Percentiles rank a stretch among this genome's conserved stretches.
These are phyloP conservation scores for Davidsoniella virescens DNA, from an alignment of 2,329 filamentous ascomycete species.

Conservation along the genomic window DNA sequence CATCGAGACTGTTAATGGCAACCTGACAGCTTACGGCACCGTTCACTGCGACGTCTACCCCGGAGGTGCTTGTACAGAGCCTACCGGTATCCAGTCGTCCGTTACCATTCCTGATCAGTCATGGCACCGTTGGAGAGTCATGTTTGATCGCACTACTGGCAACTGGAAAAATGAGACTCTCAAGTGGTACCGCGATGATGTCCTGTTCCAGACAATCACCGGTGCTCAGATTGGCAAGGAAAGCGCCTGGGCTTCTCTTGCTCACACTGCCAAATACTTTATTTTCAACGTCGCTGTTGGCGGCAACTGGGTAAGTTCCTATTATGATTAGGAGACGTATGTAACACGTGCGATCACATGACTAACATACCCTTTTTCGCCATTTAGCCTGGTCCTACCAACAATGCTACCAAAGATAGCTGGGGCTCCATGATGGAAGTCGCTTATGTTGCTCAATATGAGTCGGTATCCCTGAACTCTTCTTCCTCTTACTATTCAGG, in stretches of 20 bases:
- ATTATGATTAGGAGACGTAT: neutral
- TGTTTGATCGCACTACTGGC: conserved; percentile 30
- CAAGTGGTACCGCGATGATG: conserved; percentile 32
- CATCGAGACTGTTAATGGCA: conserved; percentile 38
- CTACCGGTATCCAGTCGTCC: conserved; percentile 24
- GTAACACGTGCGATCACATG: neutral
- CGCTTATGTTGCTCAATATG: conserved; percentile 16
- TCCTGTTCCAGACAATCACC: conserved; percentile 26
- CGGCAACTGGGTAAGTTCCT: conserved; percentile 31
- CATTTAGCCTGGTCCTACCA: conserved; percentile 31
- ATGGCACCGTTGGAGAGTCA: conserved; percentile 35
- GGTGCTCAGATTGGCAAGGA: conserved; percentile 29
- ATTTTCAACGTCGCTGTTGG: conserved; percentile 41
- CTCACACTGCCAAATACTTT: conserved; percentile 33
- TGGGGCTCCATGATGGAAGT: conserved; percentile 18
- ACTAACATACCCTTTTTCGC: conserved; percentile 5
- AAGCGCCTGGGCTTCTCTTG: conserved; percentile 32
- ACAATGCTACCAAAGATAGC: conserved; percentile 28
- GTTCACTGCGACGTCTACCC: conserved; percentile 32
- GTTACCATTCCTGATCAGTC: conserved; percentile 23
- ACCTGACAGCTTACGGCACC: conserved; percentile 29
- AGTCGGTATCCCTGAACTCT: neutral
- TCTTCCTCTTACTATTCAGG: no score
- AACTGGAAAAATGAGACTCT: conserved; percentile 34
- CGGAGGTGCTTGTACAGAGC: conserved; percentile 36